Base-by-base conservation (phyloP, 441 rosid genomes). In the Flueggea neowawraea region DNA sequence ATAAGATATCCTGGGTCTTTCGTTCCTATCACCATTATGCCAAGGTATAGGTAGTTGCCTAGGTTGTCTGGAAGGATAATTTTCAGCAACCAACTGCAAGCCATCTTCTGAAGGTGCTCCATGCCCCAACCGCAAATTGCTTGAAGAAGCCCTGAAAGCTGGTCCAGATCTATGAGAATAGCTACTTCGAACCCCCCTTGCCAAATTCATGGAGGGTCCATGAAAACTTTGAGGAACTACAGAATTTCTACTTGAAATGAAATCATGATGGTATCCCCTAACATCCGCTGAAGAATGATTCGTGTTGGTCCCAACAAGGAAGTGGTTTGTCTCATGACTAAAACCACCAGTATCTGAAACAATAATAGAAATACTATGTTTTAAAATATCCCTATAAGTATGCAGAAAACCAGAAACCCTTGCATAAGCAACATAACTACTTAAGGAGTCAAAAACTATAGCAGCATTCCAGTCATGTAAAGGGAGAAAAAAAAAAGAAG, bases 131-230 rank as follows among this genome's bases (percentile, higher is more conserved):
- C 67, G 78, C 75, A 72, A 54, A 65, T 74, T 63, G 69, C 80
- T 85, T 36, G 94, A 79, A 64, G 91, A 88, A 65, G 88, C 78
- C 79, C 96, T 82, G 58, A 84, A 82, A 60, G 79, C 65, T 31
- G 89, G 86, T 62, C 68, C 64, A 67, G 95, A 75, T 64, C 96
- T 84, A 67, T 86, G 91, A 68, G 85, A 77, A 67, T 74, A 77
- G 71, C 69, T 75, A 63, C 77, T 72, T 63, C 75, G 83, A 43
- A 77, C 69, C 57, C 86, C 83, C 66, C 90, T 82, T 13, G 68
- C 65, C 62, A 84, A 69, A 68, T 74, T 95, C 50, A 78, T 52
- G 60, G 91, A 71, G 57, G 75, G 47, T 49, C 85, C 87, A 39
- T 73, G 81, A 64, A 70, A 77, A 64, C 73, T 70, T 59, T 78